Evolutionary conservation across 495 filamentous ascomycete species (phyloP).

Genomic region (Penicillium mononematosum): DNA sequence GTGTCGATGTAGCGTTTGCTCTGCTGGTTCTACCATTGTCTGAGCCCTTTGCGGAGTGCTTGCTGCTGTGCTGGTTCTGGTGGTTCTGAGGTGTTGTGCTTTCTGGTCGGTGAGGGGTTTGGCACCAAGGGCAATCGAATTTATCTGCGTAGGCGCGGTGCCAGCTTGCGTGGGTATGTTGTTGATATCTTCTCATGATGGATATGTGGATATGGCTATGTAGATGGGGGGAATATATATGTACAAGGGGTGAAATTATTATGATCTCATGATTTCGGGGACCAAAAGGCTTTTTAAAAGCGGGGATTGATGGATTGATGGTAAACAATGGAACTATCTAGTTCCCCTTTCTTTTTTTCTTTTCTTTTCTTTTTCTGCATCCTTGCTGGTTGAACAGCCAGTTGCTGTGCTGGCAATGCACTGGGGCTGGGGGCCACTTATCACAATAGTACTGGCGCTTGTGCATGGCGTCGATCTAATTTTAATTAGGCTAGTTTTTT

Average conservation of each 20-base stretch:
- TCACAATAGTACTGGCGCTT: conserved; percentile 2
- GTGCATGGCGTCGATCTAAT: conserved; percentile 4
- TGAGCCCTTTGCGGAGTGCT: background rate
- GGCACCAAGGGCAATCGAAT: conserved; percentile 9
- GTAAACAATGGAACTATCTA: conserved; percentile 2
- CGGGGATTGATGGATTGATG: conserved; percentile 4
- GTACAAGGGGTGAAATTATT: background rate
- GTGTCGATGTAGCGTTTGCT: background rate
- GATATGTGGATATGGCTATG: background rate
- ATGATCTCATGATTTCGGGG: background rate
- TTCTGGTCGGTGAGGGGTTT: background rate
- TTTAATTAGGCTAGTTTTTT: background rate
- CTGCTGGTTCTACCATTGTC: background rate
- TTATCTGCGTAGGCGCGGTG: conserved; percentile 10
- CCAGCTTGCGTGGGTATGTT: conserved; percentile 12
- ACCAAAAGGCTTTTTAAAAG: conserved; percentile 4
- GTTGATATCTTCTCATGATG: conserved; percentile 11
- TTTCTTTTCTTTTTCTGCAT: background rate
- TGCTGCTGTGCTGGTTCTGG: background rate
- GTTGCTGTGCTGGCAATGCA: conserved; percentile 10
- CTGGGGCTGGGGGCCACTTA: conserved; percentile 6
- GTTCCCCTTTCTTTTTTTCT: background rate
- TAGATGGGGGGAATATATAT: background rate
- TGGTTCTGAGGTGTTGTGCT: conserved; percentile 2
- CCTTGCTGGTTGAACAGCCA: conserved; percentile 7